Percentiles rank a stretch among this genome's conserved stretches.
These are phyloP conservation scores for Mycena albidolilacea DNA, from an alignment of 768 basidiomycete genomes.

Conservation along the genomic window DNA sequence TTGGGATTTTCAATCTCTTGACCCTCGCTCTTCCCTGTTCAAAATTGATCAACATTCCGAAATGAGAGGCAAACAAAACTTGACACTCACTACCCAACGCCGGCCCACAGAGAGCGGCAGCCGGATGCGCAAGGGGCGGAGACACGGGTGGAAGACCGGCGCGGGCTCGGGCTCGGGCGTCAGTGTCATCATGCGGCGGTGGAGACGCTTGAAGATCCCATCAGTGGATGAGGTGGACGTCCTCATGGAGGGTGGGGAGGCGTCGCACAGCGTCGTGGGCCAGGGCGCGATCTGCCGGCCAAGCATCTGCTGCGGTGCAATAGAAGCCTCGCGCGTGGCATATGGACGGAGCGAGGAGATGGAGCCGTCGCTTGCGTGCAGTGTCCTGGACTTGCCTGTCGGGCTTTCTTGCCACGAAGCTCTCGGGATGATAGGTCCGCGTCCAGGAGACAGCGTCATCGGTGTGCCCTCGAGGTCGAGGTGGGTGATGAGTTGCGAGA, in stretches of 20 bases:
- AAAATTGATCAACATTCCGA: no score
- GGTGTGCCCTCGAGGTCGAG: slow-evolving; percentile 89
- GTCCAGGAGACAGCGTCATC: slow-evolving; percentile 55
- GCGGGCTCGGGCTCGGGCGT: slow-evolving; percentile 71
- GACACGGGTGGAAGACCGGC: slow-evolving; percentile 68
- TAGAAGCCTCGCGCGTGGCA: slow-evolving; percentile 46
- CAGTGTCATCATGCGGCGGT: slow-evolving; percentile 71
- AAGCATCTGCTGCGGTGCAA: slow-evolving; percentile 46
- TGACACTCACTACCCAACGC: no score
- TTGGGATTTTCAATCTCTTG: no score
- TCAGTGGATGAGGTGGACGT: slow-evolving; percentile 32
- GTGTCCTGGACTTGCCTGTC: slow-evolving; percentile 47
- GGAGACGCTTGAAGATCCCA: slow-evolving; percentile 53
- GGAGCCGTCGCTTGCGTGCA: slow-evolving; percentile 52
- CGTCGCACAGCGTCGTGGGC: slow-evolving; percentile 53
- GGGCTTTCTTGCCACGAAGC: slow-evolving; percentile 47
- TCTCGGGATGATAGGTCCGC: slow-evolving; percentile 41
- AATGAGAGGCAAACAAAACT: no score
- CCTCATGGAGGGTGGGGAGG: slow-evolving; percentile 41
- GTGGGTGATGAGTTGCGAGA: slow-evolving; percentile 83
- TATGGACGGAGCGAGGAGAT: slow-evolving; percentile 68
- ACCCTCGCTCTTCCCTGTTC: no score
- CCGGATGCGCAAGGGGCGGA: slow-evolving; percentile 36
- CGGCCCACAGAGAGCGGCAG: slow-evolving; percentile 12
- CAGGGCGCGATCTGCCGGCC: slow-evolving; percentile 78